Percentiles rank a stretch among this genome's conserved stretches.
phyloP scores from a whole-genome alignment of 1,139 yeast species.

The Lizanozyma gosingica region DNA sequence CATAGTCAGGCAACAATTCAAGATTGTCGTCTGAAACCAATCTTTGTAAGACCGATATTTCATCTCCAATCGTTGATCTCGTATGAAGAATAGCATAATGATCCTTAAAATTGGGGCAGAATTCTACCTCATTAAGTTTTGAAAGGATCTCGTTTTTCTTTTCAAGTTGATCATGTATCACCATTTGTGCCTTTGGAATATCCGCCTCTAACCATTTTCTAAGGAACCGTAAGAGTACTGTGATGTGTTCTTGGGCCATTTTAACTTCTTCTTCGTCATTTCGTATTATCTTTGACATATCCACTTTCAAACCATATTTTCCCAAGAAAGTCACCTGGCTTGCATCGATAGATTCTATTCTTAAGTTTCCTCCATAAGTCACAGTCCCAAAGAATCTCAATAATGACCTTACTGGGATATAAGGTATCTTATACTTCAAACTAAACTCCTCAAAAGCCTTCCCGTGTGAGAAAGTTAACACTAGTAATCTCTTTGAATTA shows the following conservation, averaged over 20 bases:
- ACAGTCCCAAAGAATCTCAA: conserved; percentile 23
- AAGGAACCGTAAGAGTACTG: conserved; percentile 31
- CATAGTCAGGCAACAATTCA: conserved; percentile 87
- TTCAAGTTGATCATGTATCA: conserved; percentile 41
- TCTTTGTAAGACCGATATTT: conserved; percentile 43
- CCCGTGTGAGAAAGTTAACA: conserved; percentile 41
- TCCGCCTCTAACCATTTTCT: conserved; percentile 34
- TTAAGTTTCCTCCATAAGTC: conserved; percentile 22
- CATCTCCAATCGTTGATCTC: conserved; percentile 38
- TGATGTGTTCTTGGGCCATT: conserved; percentile 34
- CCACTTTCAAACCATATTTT: conserved; percentile 31
- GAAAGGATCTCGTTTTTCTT: conserved; percentile 35
- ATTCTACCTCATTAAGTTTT: conserved; percentile 21
- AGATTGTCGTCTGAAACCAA: conserved; percentile 79
- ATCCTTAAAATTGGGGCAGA: conserved; percentile 35
- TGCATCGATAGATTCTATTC: conserved; percentile 37
- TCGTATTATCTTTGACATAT: conserved; percentile 35
- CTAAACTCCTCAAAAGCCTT: conserved; percentile 21
- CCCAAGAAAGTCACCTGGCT: conserved; percentile 43
- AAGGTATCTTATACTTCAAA: conserved; percentile 37
- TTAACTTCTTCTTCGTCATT: conserved; percentile 33
- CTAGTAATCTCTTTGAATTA: conserved; percentile 18
- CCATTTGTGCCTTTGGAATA: conserved; percentile 38
- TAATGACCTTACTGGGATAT: conserved; percentile 27
- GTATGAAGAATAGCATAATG: conserved; percentile 33